Evolutionary conservation across 768 basidiomycete genomes (phyloP), one percentile per base, ranked within the genome.

Genomic region (Exsudoporus frostii): DNA sequence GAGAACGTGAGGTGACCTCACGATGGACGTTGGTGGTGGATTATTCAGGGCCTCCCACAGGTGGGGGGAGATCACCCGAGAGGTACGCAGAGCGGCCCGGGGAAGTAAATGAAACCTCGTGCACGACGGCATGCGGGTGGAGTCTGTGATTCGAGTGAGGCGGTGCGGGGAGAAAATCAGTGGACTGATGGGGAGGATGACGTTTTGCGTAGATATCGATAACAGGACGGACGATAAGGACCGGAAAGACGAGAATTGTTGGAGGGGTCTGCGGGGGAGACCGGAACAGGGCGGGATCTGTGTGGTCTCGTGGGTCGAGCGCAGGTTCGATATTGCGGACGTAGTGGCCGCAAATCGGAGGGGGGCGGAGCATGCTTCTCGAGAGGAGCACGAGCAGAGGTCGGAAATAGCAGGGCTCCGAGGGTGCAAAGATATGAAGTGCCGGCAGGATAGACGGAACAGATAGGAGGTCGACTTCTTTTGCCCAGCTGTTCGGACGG

Each of bases 341-440:
- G 14, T 30, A 24, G 20, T 33, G 19, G 19, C 51, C 24, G 5
- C 30, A 34, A 22, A 47, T 38, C 27, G 45, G 36, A 56, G 32
- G 5, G 47, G 29, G 20, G 40, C n/a, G 39, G 40, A 7, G 11
- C 47, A 30, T 24, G 57, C 50, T 57, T 52, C 55, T 41, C 27
- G 38, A 46, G 36, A 30, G 24, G 48, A 34, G 53, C 51, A 45
- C 54, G 34, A 40, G 39, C 38, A 17, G 41, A 17, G 17, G 7
- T 44, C 61, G 61, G 61, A 63, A 39, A 54, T 62, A 63, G 61
- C 10, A 27, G 38, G 60, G 36, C 60, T 61, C 60, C 60, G 60
- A 63, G 61, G 57, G 22, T 41, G 33, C 9, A 24, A 32, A 40
- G 45, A 56, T 42, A 50, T 51, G 56, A 49, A 54, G 53, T 63